These are phyloP conservation scores for Candida suzukii DNA, from an alignment of 805 yeast genomes.

Conservation along the genomic window DNA sequence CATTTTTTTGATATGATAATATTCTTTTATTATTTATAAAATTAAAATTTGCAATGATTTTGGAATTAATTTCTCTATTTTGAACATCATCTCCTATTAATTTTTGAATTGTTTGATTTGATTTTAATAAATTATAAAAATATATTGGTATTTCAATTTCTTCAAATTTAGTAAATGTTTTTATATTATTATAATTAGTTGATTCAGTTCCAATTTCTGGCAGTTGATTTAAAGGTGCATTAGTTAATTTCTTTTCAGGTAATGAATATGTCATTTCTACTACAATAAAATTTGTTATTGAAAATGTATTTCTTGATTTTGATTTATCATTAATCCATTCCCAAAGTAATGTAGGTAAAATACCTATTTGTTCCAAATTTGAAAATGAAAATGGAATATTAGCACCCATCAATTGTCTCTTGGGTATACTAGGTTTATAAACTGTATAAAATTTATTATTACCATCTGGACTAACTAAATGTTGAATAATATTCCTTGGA, in stretches of 20 bases:
- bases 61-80: no score
- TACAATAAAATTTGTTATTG: neutral
- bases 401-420: neutral
- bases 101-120: no score
- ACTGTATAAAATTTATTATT: neutral
- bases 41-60: neutral
- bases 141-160: neutral
- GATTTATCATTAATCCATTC: neutral
- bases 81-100: no score
- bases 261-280: neutral
- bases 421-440: neutral
- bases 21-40: neutral
- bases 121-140: neutral
- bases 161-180: neutral
- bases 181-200: no score
- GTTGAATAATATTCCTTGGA: neutral
- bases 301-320: neutral
- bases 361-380: neutral
- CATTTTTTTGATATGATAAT: neutral
- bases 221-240: no score
- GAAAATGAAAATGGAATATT: constrained; percentile 1
- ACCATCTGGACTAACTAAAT: no score
- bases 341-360: neutral
- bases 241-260: no score
- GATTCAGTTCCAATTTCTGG: no score